phyloP scores from a whole-genome alignment of 305 asterid genomes.

The Solanum hybrid region DNA sequence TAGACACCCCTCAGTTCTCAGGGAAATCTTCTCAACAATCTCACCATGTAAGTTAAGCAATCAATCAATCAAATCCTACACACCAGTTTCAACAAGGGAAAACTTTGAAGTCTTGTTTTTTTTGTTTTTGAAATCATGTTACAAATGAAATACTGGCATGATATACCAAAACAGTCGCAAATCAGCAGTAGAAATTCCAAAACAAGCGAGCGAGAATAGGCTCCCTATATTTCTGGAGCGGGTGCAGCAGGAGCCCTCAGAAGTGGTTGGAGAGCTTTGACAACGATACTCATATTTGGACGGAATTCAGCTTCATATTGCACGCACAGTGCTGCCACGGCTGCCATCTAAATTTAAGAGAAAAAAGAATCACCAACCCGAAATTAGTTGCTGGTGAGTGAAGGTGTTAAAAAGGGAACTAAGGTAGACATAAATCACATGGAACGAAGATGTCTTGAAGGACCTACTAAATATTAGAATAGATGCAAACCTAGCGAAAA shows the following conservation, averaged over 20 bases:
- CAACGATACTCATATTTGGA: conserved; percentile 13
- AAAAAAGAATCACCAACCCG: not conserved
- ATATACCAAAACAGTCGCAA: not conserved
- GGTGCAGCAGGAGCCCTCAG: conserved; percentile 7
- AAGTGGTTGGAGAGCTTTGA: conserved; percentile 12
- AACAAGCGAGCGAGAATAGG: not conserved
- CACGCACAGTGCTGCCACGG: conserved; percentile 14
- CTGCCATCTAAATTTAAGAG: conserved; percentile 1
- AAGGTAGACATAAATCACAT: not conserved
- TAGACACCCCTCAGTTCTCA: not conserved
- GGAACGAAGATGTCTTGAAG: not conserved
- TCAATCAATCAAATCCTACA: conserved; percentile 1
- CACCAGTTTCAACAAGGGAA: not conserved
- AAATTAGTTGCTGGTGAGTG: not conserved
- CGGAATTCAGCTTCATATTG: conserved; percentile 14
- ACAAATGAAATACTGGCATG: conserved; percentile 1
- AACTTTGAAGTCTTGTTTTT: not conserved
- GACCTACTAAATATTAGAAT: not conserved
- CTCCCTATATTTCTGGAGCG: conserved; percentile 4
- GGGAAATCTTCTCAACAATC: conserved; percentile 1
- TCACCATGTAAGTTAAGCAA: conserved; percentile 1
- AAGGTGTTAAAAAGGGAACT: not conserved
- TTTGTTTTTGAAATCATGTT: not conserved
- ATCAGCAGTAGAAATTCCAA: not conserved
- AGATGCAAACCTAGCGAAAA: not conserved